Evolutionary conservation across 129 eudicot genomes (phyloP), one percentile per base, ranked within the genome.

Genomic region (Escallonia herrerae): DNA sequence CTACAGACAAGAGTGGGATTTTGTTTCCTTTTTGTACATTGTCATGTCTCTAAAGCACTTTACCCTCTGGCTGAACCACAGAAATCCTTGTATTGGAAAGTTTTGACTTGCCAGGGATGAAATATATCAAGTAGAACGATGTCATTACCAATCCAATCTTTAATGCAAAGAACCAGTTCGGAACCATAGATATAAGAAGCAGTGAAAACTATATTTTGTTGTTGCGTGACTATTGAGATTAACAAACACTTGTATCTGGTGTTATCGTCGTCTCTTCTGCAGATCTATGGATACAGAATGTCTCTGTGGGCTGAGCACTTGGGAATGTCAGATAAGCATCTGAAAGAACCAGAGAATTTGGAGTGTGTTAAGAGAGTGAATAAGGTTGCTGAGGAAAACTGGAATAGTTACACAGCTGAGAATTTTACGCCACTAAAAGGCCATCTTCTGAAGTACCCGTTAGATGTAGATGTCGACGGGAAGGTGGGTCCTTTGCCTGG

Each of bases 291-390:
- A 37, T 90, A 83, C 62, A 86, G 97, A 83, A 86, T 73, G 83
- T 90, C 97, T 0, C 68, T 90, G 39, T 90, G 97, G 97, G 95
- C 91, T 0, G 97, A 90, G 67, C 97, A 90, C 66, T 83, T 86
- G 38, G 97, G 89, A 4, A 54, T 12, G 40, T 51, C 74, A 1
- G 90, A 90, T 42, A 56, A 75, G 10, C 66, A 77, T 58, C 86
- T 81, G 43, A 46, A 81, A 46, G 70, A 81, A 33, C 81, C 90
- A 22, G 80, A 81, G 54, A 56, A 74, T 2, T 66, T 90, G 64
- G 95, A 83, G 52, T 83, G 97, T 63, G 97, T 90, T 63, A 79
- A 47, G 69, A 81, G 47, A 70, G 97, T 90, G 69, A 90, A 90
- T 62, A 72, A 67, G 56, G 46, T 86, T 64, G 95, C 83, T 2